Percentiles rank a stretch among this genome's conserved stretches.
phyloP scores from a whole-genome alignment of 495 filamentous ascomycete species.

The Xeromyces bisporus region DNA sequence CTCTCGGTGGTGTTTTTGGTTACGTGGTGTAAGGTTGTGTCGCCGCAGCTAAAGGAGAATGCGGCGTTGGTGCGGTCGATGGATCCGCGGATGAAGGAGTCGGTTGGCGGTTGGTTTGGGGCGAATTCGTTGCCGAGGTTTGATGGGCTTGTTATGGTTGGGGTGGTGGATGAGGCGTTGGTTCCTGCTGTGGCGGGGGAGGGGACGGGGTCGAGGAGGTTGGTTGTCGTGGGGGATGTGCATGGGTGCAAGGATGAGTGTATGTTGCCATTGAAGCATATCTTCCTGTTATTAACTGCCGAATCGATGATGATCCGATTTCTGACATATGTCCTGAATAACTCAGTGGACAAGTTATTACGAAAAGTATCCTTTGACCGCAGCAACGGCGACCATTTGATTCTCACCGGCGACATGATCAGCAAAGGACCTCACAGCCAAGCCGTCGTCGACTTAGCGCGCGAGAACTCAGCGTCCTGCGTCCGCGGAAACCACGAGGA shows the following conservation, averaged over 20 bases:
- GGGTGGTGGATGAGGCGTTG: slow-evolving; percentile 19
- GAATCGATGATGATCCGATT: too few species aligned
- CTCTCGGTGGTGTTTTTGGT: slow-evolving; percentile 20
- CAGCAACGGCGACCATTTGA: slow-evolving; percentile 48
- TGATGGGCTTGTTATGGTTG: slow-evolving; percentile 29
- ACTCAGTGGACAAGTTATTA: slow-evolving; percentile 45
- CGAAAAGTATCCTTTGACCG: slow-evolving; percentile 45
- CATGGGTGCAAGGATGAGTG: slow-evolving; percentile 62
- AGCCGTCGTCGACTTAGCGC: slow-evolving; percentile 61
- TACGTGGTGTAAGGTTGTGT: slow-evolving; percentile 25
- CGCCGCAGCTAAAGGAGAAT: slow-evolving; percentile 24
- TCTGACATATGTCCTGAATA: not conserved
- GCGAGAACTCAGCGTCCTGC: slow-evolving; percentile 49
- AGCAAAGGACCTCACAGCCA: slow-evolving; percentile 73
- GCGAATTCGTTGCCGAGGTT: slow-evolving; percentile 30
- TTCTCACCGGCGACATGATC: slow-evolving; percentile 72
- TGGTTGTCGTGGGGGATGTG: slow-evolving; percentile 77
- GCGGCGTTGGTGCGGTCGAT: slow-evolving; percentile 18
- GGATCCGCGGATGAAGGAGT: slow-evolving; percentile 16
- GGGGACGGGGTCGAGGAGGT: slow-evolving; percentile 18
- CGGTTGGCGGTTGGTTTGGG: slow-evolving; percentile 28
- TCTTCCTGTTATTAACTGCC: slow-evolving; percentile 1
- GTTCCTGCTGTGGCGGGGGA: slow-evolving; percentile 12
- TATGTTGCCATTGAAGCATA: slow-evolving; percentile 17
- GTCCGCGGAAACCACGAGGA: slow-evolving; percentile 95